Percentiles rank a stretch among this genome's conserved stretches.
Conservation (phyloP, 2,329 filamentous ascomycete genomes). For the Sarocladium strictum region DNA sequence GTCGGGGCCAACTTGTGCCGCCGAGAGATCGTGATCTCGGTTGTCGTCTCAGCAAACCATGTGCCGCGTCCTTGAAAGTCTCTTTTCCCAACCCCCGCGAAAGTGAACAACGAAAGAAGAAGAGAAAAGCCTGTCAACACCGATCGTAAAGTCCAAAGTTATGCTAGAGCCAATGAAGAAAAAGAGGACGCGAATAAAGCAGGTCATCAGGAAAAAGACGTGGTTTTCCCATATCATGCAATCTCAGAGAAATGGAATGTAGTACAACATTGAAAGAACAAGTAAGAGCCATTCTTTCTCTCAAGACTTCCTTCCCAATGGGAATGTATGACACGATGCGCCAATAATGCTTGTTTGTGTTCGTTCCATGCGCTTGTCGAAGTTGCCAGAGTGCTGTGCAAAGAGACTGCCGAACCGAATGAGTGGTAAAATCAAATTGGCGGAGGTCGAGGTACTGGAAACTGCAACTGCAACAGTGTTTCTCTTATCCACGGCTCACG, state of each 20-base stretch:
- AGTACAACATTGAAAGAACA: neutral
- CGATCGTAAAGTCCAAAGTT: neutral
- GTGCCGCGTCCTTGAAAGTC: neutral
- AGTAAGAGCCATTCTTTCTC: neutral
- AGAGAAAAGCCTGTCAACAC: neutral
- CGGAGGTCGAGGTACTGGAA: too few relatives aligned
- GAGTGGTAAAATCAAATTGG: neutral
- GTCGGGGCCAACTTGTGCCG: neutral
- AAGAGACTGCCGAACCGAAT: neutral
- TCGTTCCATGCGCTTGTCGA: neutral
- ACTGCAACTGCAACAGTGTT: neutral
- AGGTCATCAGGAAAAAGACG: neutral
- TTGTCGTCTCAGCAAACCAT: neutral
- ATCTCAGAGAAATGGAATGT: neutral
- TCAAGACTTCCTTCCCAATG: neutral
- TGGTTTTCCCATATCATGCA: neutral
- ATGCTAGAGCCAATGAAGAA: neutral
- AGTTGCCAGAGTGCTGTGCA: neutral
- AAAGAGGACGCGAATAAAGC: neutral
- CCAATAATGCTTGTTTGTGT: neutral
- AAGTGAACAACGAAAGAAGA: neutral
- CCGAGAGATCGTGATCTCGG: neutral
- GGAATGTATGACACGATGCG: neutral
- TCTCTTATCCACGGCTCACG: slow-evolving; percentile 37
- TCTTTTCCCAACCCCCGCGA: neutral